Percentiles rank a stretch among this genome's conserved stretches.
Evolutionary conservation across 2,329 filamentous ascomycete genomes (phyloP).

Genomic region (Juglanconis sp.): DNA sequence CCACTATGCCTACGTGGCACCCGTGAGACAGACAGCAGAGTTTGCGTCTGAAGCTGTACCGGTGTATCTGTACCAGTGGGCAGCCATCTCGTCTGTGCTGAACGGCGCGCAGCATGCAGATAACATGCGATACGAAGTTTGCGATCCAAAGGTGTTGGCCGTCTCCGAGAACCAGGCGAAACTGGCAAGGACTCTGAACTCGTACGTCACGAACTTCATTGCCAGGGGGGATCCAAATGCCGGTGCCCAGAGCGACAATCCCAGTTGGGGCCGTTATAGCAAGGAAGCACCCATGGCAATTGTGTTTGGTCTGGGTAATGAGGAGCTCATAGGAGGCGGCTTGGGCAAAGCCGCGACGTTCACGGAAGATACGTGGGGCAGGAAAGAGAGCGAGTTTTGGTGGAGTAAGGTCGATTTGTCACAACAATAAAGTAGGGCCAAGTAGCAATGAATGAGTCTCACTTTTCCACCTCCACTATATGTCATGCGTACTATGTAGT

Average conservation of each 20-base stretch:
- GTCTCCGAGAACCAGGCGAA: conserved; percentile 38
- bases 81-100: conserved; percentile 39
- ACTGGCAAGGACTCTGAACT: conserved; percentile 40
- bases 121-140: conserved; percentile 46
- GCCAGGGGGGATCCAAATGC: conserved; percentile 42
- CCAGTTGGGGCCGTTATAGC: conserved; percentile 35
- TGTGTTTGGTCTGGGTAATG: conserved; percentile 43
- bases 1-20: conserved; percentile 52
- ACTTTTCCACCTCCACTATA: not conserved
- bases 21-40: conserved; percentile 47
- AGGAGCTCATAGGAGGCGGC: conserved; percentile 43
- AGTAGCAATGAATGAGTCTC: not conserved
- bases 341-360: conserved; percentile 34
- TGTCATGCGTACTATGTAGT: not conserved
- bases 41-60: conserved; percentile 35
- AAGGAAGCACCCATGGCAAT: conserved; percentile 30
- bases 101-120: conserved; percentile 46
- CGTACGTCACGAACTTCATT: conserved; percentile 49
- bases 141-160: conserved; percentile 30
- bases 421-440: conserved; percentile 23
- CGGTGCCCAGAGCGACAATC: conserved; percentile 27
- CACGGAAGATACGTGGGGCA: conserved; percentile 38
- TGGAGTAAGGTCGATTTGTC: conserved; percentile 38
- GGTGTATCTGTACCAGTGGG: conserved; percentile 54
- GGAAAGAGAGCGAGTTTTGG: conserved; percentile 45